Evolutionary conservation across 169 alveolate species (phyloP).

Genomic region (Prorocentrum cordatum): DNA sequence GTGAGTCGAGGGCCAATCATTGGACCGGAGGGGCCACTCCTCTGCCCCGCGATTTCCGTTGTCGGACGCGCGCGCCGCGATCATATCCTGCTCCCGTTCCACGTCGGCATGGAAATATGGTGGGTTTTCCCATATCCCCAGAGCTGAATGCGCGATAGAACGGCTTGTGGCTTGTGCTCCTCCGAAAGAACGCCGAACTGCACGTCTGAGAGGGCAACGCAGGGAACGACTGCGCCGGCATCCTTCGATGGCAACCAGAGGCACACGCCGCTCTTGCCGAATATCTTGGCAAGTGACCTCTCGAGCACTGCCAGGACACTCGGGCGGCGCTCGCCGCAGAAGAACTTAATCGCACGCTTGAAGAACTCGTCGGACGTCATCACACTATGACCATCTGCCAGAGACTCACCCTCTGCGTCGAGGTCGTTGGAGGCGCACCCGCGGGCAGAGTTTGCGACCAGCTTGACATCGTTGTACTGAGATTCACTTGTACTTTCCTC

Average conservation of each 20-base stretch:
- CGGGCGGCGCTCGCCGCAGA: not conserved
- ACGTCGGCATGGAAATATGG: not conserved
- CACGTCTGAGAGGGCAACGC: not conserved
- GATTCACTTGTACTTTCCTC: not conserved
- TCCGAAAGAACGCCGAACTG: not conserved
- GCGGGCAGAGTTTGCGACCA: not conserved
- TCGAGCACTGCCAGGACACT: not conserved
- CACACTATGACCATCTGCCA: not conserved
- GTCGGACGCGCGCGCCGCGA: not conserved
- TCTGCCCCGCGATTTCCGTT: not conserved
- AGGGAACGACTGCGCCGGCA: not conserved
- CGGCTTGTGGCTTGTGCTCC: not conserved
- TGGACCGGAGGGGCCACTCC: not conserved
- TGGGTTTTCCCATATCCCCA: not conserved
- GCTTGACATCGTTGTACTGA: not conserved
- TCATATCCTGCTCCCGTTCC: not conserved
- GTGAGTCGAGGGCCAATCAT: not conserved
- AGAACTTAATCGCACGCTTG: not conserved
- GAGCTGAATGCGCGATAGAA: not conserved
- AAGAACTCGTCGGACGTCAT: not conserved
- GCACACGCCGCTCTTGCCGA: not conserved
- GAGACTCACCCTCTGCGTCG: not conserved
- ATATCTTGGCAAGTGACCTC: not conserved
- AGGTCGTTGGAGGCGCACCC: not conserved
- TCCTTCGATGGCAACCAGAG: not conserved